phyloP scores from a whole-genome alignment of 345 rosid genomes.

The Eutrema yunnanense region DNA sequence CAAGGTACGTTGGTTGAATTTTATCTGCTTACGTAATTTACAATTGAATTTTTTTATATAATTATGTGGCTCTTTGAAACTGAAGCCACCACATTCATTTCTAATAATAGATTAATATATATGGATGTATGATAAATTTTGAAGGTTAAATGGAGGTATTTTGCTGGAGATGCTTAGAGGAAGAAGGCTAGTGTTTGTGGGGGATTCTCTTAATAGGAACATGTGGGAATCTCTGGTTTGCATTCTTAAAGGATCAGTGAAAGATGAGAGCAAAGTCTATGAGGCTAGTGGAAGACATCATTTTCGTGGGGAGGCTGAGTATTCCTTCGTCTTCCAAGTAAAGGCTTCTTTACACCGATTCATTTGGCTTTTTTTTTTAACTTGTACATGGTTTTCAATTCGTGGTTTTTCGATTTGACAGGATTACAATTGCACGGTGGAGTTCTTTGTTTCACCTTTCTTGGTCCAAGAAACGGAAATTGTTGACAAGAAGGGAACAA shows the following conservation, averaged over 20 bases:
- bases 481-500: constrained; percentile 45
- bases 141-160: constrained; percentile 58
- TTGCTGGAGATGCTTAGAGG: constrained; percentile 81
- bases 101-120: neutral
- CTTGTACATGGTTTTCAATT: neutral
- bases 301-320: constrained; percentile 78
- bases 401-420: constrained; percentile 9
- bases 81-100: neutral
- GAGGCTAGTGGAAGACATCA: constrained; percentile 69
- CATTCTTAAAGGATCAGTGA: constrained; percentile 56
- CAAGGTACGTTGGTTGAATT: constrained; percentile 45
- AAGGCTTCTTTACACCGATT: neutral
- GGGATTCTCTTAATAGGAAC: constrained; percentile 88
- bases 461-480: constrained; percentile 88
- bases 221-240: constrained; percentile 99
- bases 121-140: neutral
- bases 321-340: constrained; percentile 78
- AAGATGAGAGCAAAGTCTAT: constrained; percentile 56
- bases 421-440: constrained; percentile 77
- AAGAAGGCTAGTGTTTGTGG: constrained; percentile 83
- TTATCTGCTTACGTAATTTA: neutral
- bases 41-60: neutral
- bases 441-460: constrained; percentile 93
- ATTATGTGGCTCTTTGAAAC: neutral
- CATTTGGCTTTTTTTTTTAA: neutral